phyloP scores from a whole-genome alignment of 1,284 basidiomycete genomes.

The Austroboletus niveus region DNA sequence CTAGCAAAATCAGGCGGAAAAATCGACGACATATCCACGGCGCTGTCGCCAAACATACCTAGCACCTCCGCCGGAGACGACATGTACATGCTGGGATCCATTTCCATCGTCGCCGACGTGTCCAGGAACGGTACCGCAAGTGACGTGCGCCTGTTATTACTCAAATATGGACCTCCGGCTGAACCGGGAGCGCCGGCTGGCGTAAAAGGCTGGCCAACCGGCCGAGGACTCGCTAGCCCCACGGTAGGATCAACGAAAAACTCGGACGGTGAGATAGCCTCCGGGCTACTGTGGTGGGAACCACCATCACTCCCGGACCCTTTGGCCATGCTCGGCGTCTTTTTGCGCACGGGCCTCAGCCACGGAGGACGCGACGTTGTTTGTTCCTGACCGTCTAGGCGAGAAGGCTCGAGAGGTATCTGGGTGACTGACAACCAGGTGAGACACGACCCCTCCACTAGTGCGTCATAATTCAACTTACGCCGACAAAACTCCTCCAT shows the following conservation, averaged over 20 bases:
- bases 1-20: conserved; percentile 29
- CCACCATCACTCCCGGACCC: conserved; percentile 41
- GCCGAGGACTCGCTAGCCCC: conserved; percentile 23
- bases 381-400: conserved; percentile 52
- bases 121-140: conserved; percentile 24
- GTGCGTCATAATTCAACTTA: conserved; percentile 43
- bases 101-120: conserved; percentile 30
- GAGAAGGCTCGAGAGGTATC: conserved; percentile 73
- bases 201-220: conserved; percentile 19
- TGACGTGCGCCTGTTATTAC: conserved; percentile 22
- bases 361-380: conserved; percentile 67
- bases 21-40: conserved; percentile 29
- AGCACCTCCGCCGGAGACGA: conserved; percentile 33
- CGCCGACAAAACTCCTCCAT: conserved; percentile 91
- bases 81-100: conserved; percentile 31
- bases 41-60: conserved; percentile 28
- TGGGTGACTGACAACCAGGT: conserved; percentile 63
- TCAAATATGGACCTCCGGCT: conserved; percentile 21
- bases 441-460: conserved; percentile 6
- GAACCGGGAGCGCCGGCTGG: conserved; percentile 13
- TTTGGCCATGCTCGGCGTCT: conserved; percentile 47
- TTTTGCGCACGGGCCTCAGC: conserved; percentile 84
- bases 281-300: conserved; percentile 60
- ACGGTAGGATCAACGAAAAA: conserved; percentile 48
- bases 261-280: conserved; percentile 61